Evolutionary conservation across 768 basidiomycete genomes (phyloP).

Genomic region (Mycena chlorophos): DNA sequence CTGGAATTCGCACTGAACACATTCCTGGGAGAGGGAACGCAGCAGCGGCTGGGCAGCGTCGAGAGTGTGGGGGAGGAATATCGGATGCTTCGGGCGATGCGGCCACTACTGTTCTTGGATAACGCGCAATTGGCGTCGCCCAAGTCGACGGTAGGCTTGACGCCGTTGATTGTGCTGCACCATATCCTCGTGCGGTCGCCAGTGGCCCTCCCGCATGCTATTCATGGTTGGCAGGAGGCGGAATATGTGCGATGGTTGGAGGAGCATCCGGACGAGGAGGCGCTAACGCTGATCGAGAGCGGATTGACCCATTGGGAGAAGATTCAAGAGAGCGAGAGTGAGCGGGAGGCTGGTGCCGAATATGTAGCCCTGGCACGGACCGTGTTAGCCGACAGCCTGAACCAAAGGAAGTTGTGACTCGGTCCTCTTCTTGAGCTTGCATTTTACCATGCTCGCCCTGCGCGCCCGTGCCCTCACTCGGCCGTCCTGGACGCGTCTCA

Average conservation of each 20-base stretch:
- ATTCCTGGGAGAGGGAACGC: constrained; percentile 62
- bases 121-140: constrained; percentile 66
- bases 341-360: constrained; percentile 48
- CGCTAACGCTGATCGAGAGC: constrained; percentile 76
- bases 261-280: constrained; percentile 82
- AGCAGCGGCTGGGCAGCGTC: constrained; percentile 63
- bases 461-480: constrained; percentile 34
- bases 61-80: constrained; percentile 87
- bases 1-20: constrained; percentile 89
- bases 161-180: constrained; percentile 86
- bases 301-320: constrained; percentile 81
- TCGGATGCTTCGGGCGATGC: constrained; percentile 77
- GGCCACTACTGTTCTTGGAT: constrained; percentile 89
- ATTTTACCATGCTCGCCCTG: constrained; percentile 28
- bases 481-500: constrained; percentile 33
- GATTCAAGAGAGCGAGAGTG: constrained; percentile 58
- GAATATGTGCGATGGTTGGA: constrained; percentile 97
- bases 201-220: constrained; percentile 78
- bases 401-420: constrained; percentile 21
- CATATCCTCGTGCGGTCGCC: constrained; percentile 90
- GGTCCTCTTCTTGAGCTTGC: constrained; percentile 9
- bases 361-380: constrained; percentile 67
- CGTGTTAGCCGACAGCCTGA: constrained; percentile 62
- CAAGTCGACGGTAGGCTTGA: constrained; percentile 71
- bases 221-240: constrained; percentile 92